Percentiles rank a stretch among this genome's conserved stretches.
These are phyloP conservation scores for Camellia lanceoleosa DNA, from an alignment of 148 eudicot species.

Conservation along the genomic window DNA sequence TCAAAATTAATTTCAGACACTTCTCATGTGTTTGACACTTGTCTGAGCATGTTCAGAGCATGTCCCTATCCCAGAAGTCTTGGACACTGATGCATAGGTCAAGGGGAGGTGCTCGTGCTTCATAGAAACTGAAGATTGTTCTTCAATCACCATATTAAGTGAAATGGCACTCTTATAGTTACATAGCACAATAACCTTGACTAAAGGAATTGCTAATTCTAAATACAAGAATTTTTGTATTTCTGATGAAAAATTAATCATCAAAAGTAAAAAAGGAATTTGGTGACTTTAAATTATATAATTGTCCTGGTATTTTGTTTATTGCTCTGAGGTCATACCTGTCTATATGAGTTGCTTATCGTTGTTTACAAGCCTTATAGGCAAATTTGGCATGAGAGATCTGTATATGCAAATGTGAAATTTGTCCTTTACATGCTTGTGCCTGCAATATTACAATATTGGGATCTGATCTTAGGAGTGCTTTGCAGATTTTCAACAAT, in stretches of 20 bases:
- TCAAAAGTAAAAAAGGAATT: background rate
- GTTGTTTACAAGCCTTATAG: background rate
- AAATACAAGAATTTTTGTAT: background rate
- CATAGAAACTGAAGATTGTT: background rate
- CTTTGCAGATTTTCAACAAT: slow-evolving; percentile 54
- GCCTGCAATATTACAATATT: slow-evolving; percentile 1
- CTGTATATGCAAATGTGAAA: background rate
- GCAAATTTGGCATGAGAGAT: background rate
- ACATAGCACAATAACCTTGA: background rate
- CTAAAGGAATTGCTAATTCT: background rate
- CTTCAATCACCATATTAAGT: slow-evolving; percentile 5
- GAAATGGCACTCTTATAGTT: background rate
- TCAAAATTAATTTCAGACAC: no score
- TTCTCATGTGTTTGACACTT: no score
- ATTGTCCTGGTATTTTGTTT: background rate
- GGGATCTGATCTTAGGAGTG: slow-evolving; percentile 10
- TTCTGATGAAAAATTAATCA: background rate
- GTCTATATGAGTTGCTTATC: background rate
- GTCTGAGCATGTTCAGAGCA: no score
- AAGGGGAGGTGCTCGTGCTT: no score
- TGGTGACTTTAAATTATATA: background rate
- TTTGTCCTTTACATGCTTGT: background rate
- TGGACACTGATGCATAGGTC: no score
- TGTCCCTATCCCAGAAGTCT: no score
- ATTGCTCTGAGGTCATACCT: background rate